These are phyloP conservation scores for Hypoxylon sp. DNA, from an alignment of 2,329 filamentous ascomycete species.

Conservation along the genomic window DNA sequence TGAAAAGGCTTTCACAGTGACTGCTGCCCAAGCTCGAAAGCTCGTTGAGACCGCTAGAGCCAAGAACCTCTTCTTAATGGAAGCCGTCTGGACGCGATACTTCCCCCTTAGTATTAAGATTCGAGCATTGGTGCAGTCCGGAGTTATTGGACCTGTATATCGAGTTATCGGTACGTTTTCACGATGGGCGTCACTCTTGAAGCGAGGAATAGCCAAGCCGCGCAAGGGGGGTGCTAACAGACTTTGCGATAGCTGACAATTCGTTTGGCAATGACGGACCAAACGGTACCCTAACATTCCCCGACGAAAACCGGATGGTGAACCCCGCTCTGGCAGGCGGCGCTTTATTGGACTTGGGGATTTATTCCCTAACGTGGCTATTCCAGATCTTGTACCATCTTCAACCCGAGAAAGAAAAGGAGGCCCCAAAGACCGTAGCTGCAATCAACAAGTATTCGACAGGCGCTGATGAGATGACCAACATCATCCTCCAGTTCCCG, in stretches of 20 bases:
- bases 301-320: constrained; percentile 80
- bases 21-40: constrained; percentile 80
- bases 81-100: constrained; percentile 91
- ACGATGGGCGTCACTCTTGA: neutral
- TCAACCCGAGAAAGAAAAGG: constrained; percentile 76
- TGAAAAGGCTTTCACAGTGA: constrained; percentile 92
- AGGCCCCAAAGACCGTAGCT: constrained; percentile 76
- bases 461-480: constrained; percentile 84
- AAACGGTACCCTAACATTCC: constrained; percentile 70
- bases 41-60: constrained; percentile 79
- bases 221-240: constrained; percentile 6
- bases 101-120: constrained; percentile 87
- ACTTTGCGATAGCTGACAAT: constrained; percentile 63
- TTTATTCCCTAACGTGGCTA: constrained; percentile 91
- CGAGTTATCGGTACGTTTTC: constrained; percentile 66
- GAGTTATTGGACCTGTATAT: constrained; percentile 72
- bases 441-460: constrained; percentile 81
- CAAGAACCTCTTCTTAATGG: constrained; percentile 84
- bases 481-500: constrained; percentile 83
- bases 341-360: constrained; percentile 85
- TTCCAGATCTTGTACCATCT: constrained; percentile 91
- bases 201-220: neutral
- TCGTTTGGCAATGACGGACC: constrained; percentile 72
- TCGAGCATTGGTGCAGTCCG: constrained; percentile 72
- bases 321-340: constrained; percentile 88